Conservation (phyloP, 2,329 filamentous ascomycete genomes). For the Penicillium paneum region DNA sequence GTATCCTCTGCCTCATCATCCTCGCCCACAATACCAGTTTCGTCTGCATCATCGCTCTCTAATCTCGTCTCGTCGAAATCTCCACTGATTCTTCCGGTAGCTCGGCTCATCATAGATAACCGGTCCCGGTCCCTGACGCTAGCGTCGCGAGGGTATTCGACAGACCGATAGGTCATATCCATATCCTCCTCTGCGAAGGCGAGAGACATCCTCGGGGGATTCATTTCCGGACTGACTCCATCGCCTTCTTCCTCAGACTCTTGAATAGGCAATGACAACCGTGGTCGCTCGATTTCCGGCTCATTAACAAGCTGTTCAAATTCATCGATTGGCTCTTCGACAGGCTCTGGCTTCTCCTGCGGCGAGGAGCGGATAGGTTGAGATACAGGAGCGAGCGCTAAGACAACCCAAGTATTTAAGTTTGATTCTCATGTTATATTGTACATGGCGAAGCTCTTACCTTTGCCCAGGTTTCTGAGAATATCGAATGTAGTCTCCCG, state of each 20-base stretch:
- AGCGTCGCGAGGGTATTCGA: slow-evolving; percentile 45
- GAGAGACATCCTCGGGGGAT: slow-evolving; percentile 39
- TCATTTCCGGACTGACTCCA: slow-evolving; percentile 39
- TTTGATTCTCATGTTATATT: not conserved
- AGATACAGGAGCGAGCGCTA: slow-evolving; percentile 51
- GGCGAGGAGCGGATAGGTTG: slow-evolving; percentile 49
- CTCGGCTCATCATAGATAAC: slow-evolving; percentile 45
- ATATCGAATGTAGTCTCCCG: slow-evolving; percentile 57
- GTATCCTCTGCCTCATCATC: slow-evolving; percentile 35
- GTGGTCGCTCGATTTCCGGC: slow-evolving; percentile 42
- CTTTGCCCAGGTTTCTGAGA: slow-evolving; percentile 52
- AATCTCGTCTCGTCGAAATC: slow-evolving; percentile 50
- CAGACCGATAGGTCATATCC: slow-evolving; percentile 40
- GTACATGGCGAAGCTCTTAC: slow-evolving; percentile 28
- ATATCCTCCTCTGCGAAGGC: slow-evolving; percentile 48
- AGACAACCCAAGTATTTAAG: not conserved
- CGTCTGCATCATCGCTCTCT: slow-evolving; percentile 43
- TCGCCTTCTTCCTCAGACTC: slow-evolving; percentile 46
- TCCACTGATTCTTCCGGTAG: slow-evolving; percentile 47
- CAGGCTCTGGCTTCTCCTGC: slow-evolving; percentile 28
- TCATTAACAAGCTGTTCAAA: slow-evolving; percentile 51
- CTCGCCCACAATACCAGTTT: slow-evolving; percentile 39
- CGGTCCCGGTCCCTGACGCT: slow-evolving; percentile 38
- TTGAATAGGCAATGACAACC: slow-evolving; percentile 47
- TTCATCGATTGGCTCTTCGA: slow-evolving; percentile 26